These are phyloP conservation scores for Polyporus arcularius DNA, from an alignment of 768 basidiomycete species.

Conservation along the genomic window DNA sequence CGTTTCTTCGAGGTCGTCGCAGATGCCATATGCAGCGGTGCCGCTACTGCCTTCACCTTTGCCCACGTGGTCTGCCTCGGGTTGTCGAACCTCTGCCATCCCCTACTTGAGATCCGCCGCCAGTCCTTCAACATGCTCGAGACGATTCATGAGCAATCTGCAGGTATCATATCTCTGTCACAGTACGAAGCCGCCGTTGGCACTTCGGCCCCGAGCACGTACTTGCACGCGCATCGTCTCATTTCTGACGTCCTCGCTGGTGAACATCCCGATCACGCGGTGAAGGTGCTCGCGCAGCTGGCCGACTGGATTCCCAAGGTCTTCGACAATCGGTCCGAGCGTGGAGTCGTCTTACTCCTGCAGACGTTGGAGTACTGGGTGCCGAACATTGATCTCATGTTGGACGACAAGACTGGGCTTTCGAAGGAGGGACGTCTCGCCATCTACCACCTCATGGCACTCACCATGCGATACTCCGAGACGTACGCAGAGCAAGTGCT, in stretches of 20 bases:
- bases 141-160: constrained; percentile 64
- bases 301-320: constrained; percentile 72
- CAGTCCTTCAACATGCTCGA: constrained; percentile 80
- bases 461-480: constrained; percentile 75
- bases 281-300: constrained; percentile 67
- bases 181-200: constrained; percentile 74
- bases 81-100: constrained; percentile 83
- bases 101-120: constrained; percentile 60
- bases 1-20: constrained; percentile 80
- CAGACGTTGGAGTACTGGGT: constrained; percentile 87
- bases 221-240: constrained; percentile 77
- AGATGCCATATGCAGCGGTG: constrained; percentile 58
- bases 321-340: constrained; percentile 48
- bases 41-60: constrained; percentile 59
- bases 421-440: constrained; percentile 63
- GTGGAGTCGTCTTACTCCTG: constrained; percentile 59
- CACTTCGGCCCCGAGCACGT: constrained; percentile 73
- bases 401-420: constrained; percentile 54
- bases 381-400: constrained; percentile 68
- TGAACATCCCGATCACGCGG: constrained; percentile 68
- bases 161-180: constrained; percentile 68
- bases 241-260: constrained; percentile 79
- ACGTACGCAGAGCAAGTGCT: constrained; percentile 79
- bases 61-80: constrained; percentile 76
- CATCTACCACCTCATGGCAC: constrained; percentile 79